Evolutionary conservation across 495 filamentous ascomycete genomes (phyloP).

Genomic region (Wilcoxina mikolae): DNA sequence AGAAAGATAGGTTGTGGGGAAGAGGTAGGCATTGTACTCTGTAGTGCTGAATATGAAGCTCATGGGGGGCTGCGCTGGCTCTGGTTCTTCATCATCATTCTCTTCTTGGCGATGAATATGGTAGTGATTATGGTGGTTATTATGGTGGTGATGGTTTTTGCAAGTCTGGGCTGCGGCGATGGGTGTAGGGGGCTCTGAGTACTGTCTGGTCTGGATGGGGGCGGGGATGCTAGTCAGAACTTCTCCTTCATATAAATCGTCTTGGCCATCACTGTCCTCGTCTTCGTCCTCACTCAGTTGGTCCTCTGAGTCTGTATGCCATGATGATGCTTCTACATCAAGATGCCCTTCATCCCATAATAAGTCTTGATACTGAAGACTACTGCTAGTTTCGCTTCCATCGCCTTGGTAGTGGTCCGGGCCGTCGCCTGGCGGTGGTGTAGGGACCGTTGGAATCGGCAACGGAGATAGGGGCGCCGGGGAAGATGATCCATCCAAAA

Average conservation of each 20-base stretch:
- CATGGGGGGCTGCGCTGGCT: constrained; percentile 20
- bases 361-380: no score
- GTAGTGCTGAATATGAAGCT: constrained; percentile 38
- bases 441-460: background rate
- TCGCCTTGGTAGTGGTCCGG: background rate
- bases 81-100: constrained; percentile 3
- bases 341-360: background rate
- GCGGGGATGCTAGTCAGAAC: background rate
- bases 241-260: constrained; percentile 3
- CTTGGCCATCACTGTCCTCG: constrained; percentile 10
- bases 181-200: background rate
- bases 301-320: constrained; percentile 14
- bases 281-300: constrained; percentile 23
- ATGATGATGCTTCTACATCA: background rate
- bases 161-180: background rate
- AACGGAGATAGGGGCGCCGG: no score
- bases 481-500: no score
- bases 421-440: background rate
- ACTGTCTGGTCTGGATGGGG: background rate
- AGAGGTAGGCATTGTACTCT: constrained; percentile 43
- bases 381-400: background rate
- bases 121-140: constrained; percentile 7
- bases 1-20: constrained; percentile 36
- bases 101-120: background rate
- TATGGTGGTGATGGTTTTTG: constrained; percentile 1